Conservation (phyloP, 768 basidiomycete genomes). For the Boletus sp. region DNA sequence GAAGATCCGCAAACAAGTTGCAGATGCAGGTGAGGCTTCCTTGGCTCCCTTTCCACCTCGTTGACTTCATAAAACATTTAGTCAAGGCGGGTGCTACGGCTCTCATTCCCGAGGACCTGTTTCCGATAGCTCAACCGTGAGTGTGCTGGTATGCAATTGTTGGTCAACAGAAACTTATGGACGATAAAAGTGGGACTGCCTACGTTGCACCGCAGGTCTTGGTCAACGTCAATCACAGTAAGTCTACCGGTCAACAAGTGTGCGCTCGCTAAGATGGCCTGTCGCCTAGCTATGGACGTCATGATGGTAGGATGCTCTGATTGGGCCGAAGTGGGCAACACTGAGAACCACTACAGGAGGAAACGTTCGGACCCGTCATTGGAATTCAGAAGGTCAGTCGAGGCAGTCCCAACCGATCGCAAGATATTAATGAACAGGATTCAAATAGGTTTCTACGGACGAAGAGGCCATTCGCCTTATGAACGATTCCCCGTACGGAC, state of each 20-base stretch:
- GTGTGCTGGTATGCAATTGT: constrained; percentile 19
- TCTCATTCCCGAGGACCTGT: constrained; percentile 65
- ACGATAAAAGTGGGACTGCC: constrained; percentile 61
- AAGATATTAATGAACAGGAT: neutral
- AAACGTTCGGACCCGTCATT: constrained; percentile 91
- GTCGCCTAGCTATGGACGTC: constrained; percentile 72
- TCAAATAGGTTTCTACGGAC: constrained; percentile 66
- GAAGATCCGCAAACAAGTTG: constrained; percentile 80
- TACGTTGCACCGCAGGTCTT: constrained; percentile 92
- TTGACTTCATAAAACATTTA: constrained; percentile 21
- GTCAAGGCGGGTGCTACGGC: constrained; percentile 77
- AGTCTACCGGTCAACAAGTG: constrained; percentile 29
- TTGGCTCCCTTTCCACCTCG: neutral
- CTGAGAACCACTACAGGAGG: constrained; percentile 46
- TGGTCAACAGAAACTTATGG: neutral
- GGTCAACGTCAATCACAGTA: constrained; percentile 84
- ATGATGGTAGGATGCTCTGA: constrained; percentile 64
- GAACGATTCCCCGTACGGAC: constrained; percentile 95
- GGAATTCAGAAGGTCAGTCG: constrained; percentile 82
- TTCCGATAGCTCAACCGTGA: constrained; percentile 66
- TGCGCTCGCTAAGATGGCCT: constrained; percentile 3
- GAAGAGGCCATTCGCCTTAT: constrained; percentile 87
- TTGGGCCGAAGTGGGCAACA: neutral
- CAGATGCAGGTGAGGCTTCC: constrained; percentile 64
- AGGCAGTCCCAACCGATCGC: neutral